Evolutionary conservation across 257 asterid species (phyloP), one percentile per base, ranked within the genome.

Genomic region (Gentiana straminea): DNA sequence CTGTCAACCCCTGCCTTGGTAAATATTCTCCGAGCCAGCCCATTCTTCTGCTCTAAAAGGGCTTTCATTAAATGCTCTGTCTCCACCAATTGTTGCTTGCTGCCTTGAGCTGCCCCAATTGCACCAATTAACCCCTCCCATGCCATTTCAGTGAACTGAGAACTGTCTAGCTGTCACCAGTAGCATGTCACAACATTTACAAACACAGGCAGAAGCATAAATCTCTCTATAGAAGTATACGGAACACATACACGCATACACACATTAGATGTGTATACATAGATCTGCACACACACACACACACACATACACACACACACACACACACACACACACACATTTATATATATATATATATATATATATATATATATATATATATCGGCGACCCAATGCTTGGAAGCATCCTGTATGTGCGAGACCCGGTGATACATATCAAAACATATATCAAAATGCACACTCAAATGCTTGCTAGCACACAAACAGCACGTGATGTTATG

Each of bases 51-150:
- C 72, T 89, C 90, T 69, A 89, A 59, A 52, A 89, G 94, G 37
- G 97, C 90, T 79, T 86, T 86, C 86, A 86, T 74, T 45, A 86
- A 75, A 77, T 89, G 95, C 82, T 86, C 97, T 37, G 93, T 81
- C 79, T 89, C 97, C 51, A 86, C 93, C 50, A 86, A 78, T 65
- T 84, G 95, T 60, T 89, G 87, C 51, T 75, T 81, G 79, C 66
- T 77, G 65, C 72, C 77, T 45, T 76, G 81, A 45, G 95, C 94
- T 5, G 94, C 95, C 65, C 68, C 81, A 48, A 84, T 80, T 60
- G 97, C 88, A 61, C 84, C 82, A 24, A 74, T 66, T 41, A 89
- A 62, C 52, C 88, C 94, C 44, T 82, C 93, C 95, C 88, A 79
- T 36, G 97, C 95, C 94, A 84, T 84, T 78, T 89, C 95, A 36